Conservation (phyloP, 805 yeast genomes). For the Maudiozyma turicensis region DNA sequence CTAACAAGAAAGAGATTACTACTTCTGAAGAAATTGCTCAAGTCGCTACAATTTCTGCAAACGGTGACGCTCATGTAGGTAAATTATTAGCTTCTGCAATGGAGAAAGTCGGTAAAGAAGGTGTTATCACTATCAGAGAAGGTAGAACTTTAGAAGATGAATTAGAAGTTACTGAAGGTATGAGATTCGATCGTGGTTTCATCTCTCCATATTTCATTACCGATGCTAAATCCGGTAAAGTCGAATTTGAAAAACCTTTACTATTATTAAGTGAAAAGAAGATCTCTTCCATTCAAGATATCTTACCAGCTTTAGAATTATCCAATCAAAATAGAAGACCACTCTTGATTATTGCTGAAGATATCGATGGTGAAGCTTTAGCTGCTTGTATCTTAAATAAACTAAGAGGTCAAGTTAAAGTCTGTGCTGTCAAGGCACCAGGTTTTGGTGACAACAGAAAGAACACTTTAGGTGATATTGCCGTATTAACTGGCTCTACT, state of each 20-base stretch:
- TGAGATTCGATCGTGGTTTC: constrained; percentile 96
- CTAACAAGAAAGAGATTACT: constrained; percentile 86
- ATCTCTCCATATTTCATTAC: constrained; percentile 95
- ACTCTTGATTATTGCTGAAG: constrained; percentile 86
- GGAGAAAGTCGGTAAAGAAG: constrained; percentile 98
- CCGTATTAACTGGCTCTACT: constrained; percentile 90
- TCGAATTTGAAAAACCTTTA: constrained; percentile 90
- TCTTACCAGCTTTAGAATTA: constrained; percentile 85
- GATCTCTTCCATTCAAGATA: constrained; percentile 80
- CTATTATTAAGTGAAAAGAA: constrained; percentile 85
- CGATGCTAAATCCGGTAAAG: constrained; percentile 85
- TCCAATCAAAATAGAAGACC: constrained; percentile 93
- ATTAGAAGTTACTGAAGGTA: constrained; percentile 94
- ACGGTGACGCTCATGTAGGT: constrained; percentile 92
- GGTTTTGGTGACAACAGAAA: constrained; percentile 99
- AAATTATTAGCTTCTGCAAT: constrained; percentile 84
- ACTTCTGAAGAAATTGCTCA: constrained; percentile 93
- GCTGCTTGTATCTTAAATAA: constrained; percentile 97
- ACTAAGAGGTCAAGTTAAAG: constrained; percentile 96
- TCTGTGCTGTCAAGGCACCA: constrained; percentile 95
- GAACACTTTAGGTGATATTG: constrained; percentile 91
- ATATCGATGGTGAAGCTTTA: constrained; percentile 94
- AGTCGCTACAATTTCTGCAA: constrained; percentile 96
- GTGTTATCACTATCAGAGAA: constrained; percentile 95
- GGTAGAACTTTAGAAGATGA: constrained; percentile 96